Conservation (phyloP, 1,284 basidiomycete genomes). For the Laetiporus sulphureus region DNA sequence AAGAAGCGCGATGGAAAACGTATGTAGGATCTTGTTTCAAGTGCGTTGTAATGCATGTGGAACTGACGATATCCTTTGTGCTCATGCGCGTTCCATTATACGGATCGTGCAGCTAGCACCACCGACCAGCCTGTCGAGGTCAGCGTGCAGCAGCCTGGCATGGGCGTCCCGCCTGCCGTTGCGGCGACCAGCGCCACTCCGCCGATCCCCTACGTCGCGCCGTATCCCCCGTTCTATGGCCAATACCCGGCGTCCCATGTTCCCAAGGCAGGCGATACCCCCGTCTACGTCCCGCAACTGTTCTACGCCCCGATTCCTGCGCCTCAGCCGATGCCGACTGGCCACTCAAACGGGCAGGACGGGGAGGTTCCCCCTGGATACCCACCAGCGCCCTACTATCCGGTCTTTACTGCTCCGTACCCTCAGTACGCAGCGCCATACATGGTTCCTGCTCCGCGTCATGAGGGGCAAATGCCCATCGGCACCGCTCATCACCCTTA, state of each 20-base stretch:
- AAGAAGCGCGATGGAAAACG: slow-evolving; percentile 88
- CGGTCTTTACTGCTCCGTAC: slow-evolving; percentile 42
- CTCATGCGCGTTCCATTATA: slow-evolving; percentile 5
- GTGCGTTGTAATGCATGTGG: slow-evolving; percentile 8
- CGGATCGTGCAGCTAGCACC: slow-evolving; percentile 47
- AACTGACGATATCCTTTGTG: slow-evolving; percentile 14
- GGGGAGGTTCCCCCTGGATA: slow-evolving; percentile 37
- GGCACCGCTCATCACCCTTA: slow-evolving; percentile 11
- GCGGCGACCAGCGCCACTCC: slow-evolving; percentile 35
- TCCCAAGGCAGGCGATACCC: slow-evolving; percentile 45
- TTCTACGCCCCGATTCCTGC: slow-evolving; percentile 38
- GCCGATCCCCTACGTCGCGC: slow-evolving; percentile 40
- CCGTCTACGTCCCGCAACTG: slow-evolving; percentile 40
- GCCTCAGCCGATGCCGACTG: slow-evolving; percentile 21
- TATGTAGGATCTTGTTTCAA: slow-evolving; percentile 22
- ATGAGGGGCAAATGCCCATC: slow-evolving; percentile 34
- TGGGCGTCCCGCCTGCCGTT: slow-evolving; percentile 36
- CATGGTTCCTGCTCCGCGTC: slow-evolving; percentile 38
- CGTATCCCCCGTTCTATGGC: slow-evolving; percentile 36
- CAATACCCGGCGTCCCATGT: slow-evolving; percentile 41
- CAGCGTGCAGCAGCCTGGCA: slow-evolving; percentile 35
- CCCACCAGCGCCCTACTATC: slow-evolving; percentile 42
- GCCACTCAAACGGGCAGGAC: slow-evolving; percentile 35
- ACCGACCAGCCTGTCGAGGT: slow-evolving; percentile 45
- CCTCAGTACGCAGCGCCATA: slow-evolving; percentile 41